phyloP scores from a whole-genome alignment of 108 stramenopile genomes.

The Phaeodactylum tricornutum region DNA sequence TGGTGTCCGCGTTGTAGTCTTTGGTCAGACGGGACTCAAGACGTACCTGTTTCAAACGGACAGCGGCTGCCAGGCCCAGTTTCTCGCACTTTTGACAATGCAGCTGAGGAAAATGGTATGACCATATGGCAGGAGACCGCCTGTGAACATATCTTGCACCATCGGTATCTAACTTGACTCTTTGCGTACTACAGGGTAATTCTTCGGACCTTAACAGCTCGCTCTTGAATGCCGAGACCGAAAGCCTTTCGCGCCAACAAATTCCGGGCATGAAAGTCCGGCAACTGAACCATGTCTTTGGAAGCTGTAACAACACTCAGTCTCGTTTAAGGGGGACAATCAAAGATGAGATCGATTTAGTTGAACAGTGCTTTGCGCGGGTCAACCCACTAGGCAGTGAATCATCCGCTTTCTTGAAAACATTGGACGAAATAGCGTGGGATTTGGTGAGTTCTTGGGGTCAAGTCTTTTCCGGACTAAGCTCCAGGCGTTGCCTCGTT shows the following conservation, averaged over 20 bases:
- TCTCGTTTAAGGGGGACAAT: slow-evolving; percentile 22
- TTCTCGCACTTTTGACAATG: slow-evolving; percentile 47
- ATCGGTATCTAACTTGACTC: too few species aligned
- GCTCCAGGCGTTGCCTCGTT: slow-evolving; percentile 58
- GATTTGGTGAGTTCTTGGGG: slow-evolving; percentile 50
- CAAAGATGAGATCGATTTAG: slow-evolving; percentile 60
- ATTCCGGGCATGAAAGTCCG: slow-evolving; percentile 54
- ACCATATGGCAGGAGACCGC: not conserved
- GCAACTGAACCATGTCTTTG: slow-evolving; percentile 53
- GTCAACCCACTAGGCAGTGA: slow-evolving; percentile 48
- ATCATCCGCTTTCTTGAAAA: slow-evolving; percentile 33
- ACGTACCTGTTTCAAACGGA: slow-evolving; percentile 42
- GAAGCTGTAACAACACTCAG: slow-evolving; percentile 40
- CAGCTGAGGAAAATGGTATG: slow-evolving; percentile 46
- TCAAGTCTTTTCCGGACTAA: slow-evolving; percentile 60
- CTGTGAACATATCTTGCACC: not conserved
- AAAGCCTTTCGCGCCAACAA: slow-evolving; percentile 26
- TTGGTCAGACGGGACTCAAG: slow-evolving; percentile 48
- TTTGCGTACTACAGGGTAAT: slow-evolving; percentile 25
- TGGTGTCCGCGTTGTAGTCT: slow-evolving; percentile 49
- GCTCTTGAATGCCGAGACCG: slow-evolving; percentile 18
- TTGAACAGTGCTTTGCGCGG: slow-evolving; percentile 53
- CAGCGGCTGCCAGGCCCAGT: slow-evolving; percentile 17
- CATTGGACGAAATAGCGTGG: slow-evolving; percentile 73
- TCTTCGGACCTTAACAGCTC: slow-evolving; percentile 17